These are phyloP conservation scores for Paecilomyces sp. DNA, from an alignment of 2,329 filamentous ascomycete genomes.

Conservation along the genomic window DNA sequence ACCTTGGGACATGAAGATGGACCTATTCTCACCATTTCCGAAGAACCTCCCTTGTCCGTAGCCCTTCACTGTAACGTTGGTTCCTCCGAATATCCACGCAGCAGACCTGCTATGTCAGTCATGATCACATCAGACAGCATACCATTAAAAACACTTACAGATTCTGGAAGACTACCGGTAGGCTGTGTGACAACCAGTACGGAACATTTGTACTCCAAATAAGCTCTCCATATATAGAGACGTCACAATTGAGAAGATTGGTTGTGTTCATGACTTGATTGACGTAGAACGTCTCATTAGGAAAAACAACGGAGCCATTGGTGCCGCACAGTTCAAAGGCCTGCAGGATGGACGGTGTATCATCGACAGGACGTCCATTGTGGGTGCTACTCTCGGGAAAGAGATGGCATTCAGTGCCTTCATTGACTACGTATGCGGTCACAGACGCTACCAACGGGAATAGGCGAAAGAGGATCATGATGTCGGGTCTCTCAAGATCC, in stretches of 20 bases:
- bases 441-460: not conserved
- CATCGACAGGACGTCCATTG: constrained; percentile 12
- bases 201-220: constrained; percentile 39
- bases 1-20: not conserved
- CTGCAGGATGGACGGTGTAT: constrained; percentile 15
- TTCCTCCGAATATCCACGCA: constrained; percentile 50
- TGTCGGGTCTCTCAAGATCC: not conserved
- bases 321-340: constrained; percentile 22
- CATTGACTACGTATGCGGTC: constrained; percentile 9
- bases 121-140: not conserved
- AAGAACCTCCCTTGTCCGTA: constrained; percentile 48
- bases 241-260: constrained; percentile 18
- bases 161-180: constrained; percentile 50
- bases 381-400: constrained; percentile 15
- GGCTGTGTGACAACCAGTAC: constrained; percentile 48
- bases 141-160: constrained; percentile 19
- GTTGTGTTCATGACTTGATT: constrained; percentile 17
- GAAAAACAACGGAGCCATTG: constrained; percentile 19
- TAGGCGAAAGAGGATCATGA: not conserved
- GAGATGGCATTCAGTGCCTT: constrained; percentile 12
- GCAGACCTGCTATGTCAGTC: constrained; percentile 24
- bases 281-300: constrained; percentile 15
- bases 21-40: constrained; percentile 37
- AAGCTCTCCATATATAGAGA: constrained; percentile 18
- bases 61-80: constrained; percentile 44